A percentile compares a stretch with the other conserved stretches of the same genome.
Evolutionary conservation across 306 rosid species (phyloP).

Genomic region (Senna tora): DNA sequence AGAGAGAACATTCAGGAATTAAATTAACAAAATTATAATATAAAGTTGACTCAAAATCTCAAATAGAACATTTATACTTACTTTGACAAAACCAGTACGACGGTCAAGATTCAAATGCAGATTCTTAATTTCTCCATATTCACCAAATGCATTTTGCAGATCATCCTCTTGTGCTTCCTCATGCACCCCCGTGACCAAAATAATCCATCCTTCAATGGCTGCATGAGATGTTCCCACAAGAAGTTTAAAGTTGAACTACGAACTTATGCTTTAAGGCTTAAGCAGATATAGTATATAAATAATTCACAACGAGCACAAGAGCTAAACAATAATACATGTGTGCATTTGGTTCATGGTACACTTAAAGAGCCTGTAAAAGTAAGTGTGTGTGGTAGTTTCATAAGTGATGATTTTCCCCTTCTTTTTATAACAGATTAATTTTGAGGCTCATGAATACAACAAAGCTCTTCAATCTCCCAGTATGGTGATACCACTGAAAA

Average conservation of each 20-base stretch:
- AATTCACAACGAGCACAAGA: not conserved
- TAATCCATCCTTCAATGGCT: constrained; percentile 99
- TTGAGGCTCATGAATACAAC: not conserved
- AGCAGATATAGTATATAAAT: not conserved
- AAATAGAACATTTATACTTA: constrained; percentile 29
- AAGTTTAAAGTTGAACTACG: not conserved
- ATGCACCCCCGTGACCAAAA: constrained; percentile 92
- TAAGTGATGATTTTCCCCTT: not conserved
- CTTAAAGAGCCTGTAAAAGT: not conserved
- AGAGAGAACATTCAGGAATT: not conserved
- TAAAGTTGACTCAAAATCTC: not conserved
- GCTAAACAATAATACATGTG: not conserved
- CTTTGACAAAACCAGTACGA: constrained; percentile 96
- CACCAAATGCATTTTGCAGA: constrained; percentile 84
- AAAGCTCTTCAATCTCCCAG: not conserved
- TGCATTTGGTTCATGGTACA: not conserved
- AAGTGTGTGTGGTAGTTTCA: not conserved
- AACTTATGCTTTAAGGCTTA: not conserved
- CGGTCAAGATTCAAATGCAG: constrained; percentile 96
- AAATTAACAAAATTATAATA: not conserved
- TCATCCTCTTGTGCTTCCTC: constrained; percentile 99
- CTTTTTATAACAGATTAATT: not conserved
- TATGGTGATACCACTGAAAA: not conserved
- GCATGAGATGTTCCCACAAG: constrained; percentile 10
- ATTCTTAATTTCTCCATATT: constrained; percentile 89